A percentile compares a stretch with the other conserved stretches of the same genome.
phyloP scores from a whole-genome alignment of 1,284 basidiomycete species.

The Pisolithus thermaeus region DNA sequence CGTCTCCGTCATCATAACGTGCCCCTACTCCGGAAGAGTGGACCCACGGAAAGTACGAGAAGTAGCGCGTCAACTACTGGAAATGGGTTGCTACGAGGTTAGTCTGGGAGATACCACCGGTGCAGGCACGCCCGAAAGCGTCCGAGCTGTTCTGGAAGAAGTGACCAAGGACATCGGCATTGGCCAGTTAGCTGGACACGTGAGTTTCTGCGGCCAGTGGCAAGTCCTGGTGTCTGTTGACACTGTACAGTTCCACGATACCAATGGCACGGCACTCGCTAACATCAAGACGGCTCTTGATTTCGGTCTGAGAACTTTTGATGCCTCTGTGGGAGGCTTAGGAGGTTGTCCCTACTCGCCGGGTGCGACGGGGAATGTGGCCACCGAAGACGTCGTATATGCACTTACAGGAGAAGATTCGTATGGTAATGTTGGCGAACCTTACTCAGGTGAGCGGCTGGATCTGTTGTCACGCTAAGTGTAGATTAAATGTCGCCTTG shows the following conservation, averaged over 20 bases:
- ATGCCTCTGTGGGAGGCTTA: constrained; percentile 79
- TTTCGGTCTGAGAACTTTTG: constrained; percentile 62
- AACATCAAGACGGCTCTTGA: constrained; percentile 65
- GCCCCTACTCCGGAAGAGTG: constrained; percentile 83
- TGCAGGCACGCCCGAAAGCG: constrained; percentile 69
- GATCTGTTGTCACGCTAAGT: background rate
- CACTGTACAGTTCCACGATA: constrained; percentile 79
- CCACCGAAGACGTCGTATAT: constrained; percentile 88
- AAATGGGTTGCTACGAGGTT: constrained; percentile 95
- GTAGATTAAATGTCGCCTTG: background rate
- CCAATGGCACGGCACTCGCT: constrained; percentile 77
- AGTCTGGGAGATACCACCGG: constrained; percentile 92
- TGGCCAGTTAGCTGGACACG: constrained; percentile 68
- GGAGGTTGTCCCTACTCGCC: constrained; percentile 96
- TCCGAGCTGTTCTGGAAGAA: constrained; percentile 65
- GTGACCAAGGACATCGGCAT: constrained; percentile 61
- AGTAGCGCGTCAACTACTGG: constrained; percentile 64
- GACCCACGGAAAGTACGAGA: constrained; percentile 63
- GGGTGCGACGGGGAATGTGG: constrained; percentile 90
- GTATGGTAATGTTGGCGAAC: constrained; percentile 18
- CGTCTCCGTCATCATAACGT: constrained; percentile 79
- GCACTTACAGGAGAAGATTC: constrained; percentile 53
- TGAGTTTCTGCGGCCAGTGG: constrained; percentile 29
- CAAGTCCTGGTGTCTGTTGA: background rate
- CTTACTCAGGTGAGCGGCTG: constrained; percentile 13